Percentiles rank a stretch among this genome's conserved stretches.
phyloP scores from a whole-genome alignment of 768 basidiomycete species.

The Hemileccinum impolitum region DNA sequence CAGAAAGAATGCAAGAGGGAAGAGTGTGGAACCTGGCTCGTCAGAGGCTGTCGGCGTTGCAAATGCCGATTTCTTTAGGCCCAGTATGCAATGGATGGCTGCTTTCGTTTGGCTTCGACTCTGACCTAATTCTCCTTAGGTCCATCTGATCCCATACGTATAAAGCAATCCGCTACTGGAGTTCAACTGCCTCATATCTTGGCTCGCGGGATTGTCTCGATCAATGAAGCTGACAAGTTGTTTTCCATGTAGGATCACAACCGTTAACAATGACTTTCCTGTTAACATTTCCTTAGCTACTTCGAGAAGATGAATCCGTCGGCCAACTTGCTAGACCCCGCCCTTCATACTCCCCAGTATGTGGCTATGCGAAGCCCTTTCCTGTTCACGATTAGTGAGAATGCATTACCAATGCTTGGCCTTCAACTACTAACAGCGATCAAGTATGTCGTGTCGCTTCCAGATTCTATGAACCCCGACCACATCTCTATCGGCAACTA shows the following conservation, averaged over 20 bases:
- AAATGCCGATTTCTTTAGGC: conserved; percentile 61
- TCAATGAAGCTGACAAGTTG: conserved; percentile 64
- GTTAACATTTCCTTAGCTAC: conserved; percentile 43
- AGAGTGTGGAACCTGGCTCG: conserved; percentile 41
- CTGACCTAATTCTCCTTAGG: conserved; percentile 28
- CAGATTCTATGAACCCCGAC: conserved; percentile 69
- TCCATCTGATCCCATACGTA: conserved; percentile 39
- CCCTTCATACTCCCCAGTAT: conserved; percentile 78
- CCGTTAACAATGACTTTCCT: neutral
- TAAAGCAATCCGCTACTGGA: conserved; percentile 37
- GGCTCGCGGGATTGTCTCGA: conserved; percentile 57
- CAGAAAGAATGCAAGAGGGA: conserved; percentile 40
- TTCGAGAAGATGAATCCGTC: conserved; percentile 79
- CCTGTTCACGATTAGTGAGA: conserved; percentile 86
- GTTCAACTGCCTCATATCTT: conserved; percentile 65
- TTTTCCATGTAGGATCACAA: conserved; percentile 58
- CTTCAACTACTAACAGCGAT: conserved; percentile 7
- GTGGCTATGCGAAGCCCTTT: conserved; percentile 86
- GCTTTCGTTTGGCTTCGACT: neutral
- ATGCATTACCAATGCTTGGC: neutral
- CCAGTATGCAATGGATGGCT: conserved; percentile 41
- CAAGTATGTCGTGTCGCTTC: conserved; percentile 87
- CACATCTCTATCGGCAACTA: conserved; percentile 62
- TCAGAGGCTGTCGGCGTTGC: conserved; percentile 63
- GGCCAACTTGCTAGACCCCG: conserved; percentile 74